Percentiles rank a stretch among this genome's conserved stretches.
These are phyloP conservation scores for Entomortierella lignicola DNA, from an alignment of 192 early-diverging fungal genomes.

Conservation along the genomic window DNA sequence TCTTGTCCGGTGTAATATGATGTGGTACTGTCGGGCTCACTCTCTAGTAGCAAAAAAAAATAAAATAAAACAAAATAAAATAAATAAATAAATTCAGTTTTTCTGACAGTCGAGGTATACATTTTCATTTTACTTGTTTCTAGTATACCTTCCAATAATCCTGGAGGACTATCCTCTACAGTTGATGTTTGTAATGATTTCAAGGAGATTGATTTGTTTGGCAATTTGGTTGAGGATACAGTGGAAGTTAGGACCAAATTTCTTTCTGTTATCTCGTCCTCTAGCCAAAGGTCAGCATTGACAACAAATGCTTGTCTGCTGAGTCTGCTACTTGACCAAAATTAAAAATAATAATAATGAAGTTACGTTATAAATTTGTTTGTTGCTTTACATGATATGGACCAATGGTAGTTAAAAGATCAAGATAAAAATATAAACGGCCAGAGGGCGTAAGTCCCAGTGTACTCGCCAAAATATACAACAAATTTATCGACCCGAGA, in stretches of 20 bases:
- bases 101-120: no score
- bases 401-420: background rate
- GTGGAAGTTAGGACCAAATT: constrained; percentile 58
- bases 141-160: background rate
- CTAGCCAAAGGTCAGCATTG: constrained; percentile 62
- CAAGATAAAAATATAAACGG: background rate
- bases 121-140: background rate
- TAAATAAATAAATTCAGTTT: no score
- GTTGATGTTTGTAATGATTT: background rate
- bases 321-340: background rate
- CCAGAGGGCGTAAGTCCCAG: background rate
- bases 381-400: no score
- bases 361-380: background rate
- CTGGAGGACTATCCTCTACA: background rate
- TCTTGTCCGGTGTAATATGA: background rate
- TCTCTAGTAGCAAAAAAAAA: background rate
- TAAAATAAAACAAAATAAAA: no score
- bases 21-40: background rate
- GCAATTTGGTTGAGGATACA: constrained; percentile 23
- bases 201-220: constrained; percentile 5
- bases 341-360: background rate
- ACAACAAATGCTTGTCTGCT: constrained; percentile 58
- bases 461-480: background rate
- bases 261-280: constrained; percentile 54
- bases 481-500: background rate